Evolutionary conservation across 2,329 filamentous ascomycete genomes (phyloP), one percentile per base, ranked within the genome.

Genomic region (Aspergillus pseudoterreus): DNA sequence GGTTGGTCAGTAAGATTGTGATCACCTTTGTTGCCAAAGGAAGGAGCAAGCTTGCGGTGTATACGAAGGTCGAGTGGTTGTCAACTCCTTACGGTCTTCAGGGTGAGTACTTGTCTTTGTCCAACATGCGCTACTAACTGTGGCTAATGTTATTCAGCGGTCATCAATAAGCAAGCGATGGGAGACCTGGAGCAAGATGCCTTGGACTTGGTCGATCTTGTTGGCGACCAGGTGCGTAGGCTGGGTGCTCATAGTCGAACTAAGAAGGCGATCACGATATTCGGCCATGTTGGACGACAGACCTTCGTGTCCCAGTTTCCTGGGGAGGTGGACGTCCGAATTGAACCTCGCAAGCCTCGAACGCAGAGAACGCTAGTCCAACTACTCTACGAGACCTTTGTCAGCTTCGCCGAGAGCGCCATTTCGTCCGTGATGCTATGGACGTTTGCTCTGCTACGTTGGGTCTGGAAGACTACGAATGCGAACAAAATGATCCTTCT

Each of bases 1-100:
- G 86, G 61, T 77, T 96, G 19, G 83, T 95, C 51, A 92, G 84
- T 59, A 96, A 96, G 71, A 85, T 96, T 56, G 90, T 96, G 57
- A 94, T 99, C 56, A 96, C 94, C 2, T 90, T 97, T 65, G 81
- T 92, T 54, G 85, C 90, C 47, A 97, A 97, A 73, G 91, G 89
- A 11, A 91, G 87, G 69, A 95, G 90, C 71, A 96, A 94, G 73
- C 82, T 99, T 50, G 87, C 91, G 22, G 83, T 97, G 41, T 95
- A 90, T 71, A 88, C 86, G 48, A 88, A 87, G 63, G 83, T 96
- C n/a, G 88, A 90, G 60, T 97, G 94, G 94, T 80, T 83, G 22
- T 87, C 84, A 58, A 76, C 82, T 49, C 85, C 85, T 10, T 76
- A 66, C 45, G 64, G 78, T 27, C 67, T 77, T 38, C 71, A 73